Evolutionary conservation across 2,329 filamentous ascomycete genomes (phyloP).

Genomic region (Colletotrichum sp.): DNA sequence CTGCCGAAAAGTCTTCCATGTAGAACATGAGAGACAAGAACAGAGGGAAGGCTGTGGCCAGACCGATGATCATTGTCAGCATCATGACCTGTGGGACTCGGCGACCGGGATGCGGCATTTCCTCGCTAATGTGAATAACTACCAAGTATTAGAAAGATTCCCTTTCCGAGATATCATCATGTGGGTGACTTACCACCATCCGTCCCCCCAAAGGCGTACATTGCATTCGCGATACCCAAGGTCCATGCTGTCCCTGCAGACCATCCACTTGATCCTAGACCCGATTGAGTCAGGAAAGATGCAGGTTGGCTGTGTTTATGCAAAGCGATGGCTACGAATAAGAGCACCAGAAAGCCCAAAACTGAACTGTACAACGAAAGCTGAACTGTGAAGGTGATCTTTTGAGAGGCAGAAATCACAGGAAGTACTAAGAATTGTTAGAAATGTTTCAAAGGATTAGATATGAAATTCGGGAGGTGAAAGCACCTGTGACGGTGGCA

Average conservation of each 20-base stretch:
- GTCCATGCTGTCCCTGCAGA: slow-evolving; percentile 21
- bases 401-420: neutral
- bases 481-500: neutral
- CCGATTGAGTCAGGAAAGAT: neutral
- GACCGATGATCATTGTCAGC: neutral
- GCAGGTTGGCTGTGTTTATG: neutral
- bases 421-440: neutral
- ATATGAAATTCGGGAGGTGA: neutral
- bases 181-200: slow-evolving; percentile 9
- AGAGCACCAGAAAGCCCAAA: neutral
- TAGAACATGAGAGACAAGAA: neutral
- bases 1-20: slow-evolving; percentile 25
- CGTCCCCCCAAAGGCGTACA: slow-evolving; percentile 22
- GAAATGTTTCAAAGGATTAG: neutral
- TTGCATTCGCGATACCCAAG: slow-evolving; percentile 21
- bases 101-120: slow-evolving; percentile 20
- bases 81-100: slow-evolving; percentile 18
- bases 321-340: neutral
- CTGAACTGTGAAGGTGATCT: neutral
- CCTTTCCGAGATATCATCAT: neutral
- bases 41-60: neutral
- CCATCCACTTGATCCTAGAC: slow-evolving; percentile 20
- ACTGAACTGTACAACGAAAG: neutral
- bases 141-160: neutral
- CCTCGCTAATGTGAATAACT: slow-evolving; percentile 21